phyloP scores from a whole-genome alignment of 306 rosid species.

The Vigna mungo region DNA sequence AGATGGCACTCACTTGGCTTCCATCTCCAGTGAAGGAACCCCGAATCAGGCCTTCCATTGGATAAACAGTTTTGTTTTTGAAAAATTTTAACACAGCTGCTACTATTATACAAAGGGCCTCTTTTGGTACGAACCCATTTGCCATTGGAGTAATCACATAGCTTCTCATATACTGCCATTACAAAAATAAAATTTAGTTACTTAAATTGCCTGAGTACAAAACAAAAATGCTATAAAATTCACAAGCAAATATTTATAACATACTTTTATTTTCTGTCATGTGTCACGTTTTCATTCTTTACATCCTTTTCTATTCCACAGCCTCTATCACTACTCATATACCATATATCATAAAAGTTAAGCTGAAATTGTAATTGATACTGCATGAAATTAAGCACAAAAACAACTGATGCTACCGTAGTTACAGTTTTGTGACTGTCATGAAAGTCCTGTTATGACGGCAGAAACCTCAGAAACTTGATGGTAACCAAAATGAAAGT shows the following conservation, averaged over 20 bases:
- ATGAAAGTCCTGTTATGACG: too few relatives aligned
- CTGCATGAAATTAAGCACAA: too few relatives aligned
- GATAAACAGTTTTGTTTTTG: conserved; percentile 63
- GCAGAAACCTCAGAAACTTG: too few relatives aligned
- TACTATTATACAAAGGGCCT: conserved; percentile 66
- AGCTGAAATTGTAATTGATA: too few relatives aligned
- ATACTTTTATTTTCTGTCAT: neutral
- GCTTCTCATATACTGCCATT: conserved; percentile 31
- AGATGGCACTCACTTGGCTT: conserved; percentile 63
- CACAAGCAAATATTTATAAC: neutral
- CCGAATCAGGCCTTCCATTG: conserved; percentile 68
- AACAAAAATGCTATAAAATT: neutral
- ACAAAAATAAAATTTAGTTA: neutral
- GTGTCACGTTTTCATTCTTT: neutral
- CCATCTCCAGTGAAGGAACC: conserved; percentile 76
- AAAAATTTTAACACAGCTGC: conserved; percentile 64
- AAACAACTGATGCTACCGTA: too few relatives aligned
- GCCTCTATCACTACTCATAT: neutral
- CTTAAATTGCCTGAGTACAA: neutral
- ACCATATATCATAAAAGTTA: too few relatives aligned
- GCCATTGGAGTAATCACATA: conserved; percentile 76
- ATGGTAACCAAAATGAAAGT: too few relatives aligned
- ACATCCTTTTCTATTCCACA: neutral
- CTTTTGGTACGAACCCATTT: conserved; percentile 57
- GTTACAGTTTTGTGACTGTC: too few relatives aligned